A percentile compares a stretch with the other conserved stretches of the same genome.
phyloP scores from a whole-genome alignment of 306 rosid genomes.

The Psophocarpus tetragonolobus region DNA sequence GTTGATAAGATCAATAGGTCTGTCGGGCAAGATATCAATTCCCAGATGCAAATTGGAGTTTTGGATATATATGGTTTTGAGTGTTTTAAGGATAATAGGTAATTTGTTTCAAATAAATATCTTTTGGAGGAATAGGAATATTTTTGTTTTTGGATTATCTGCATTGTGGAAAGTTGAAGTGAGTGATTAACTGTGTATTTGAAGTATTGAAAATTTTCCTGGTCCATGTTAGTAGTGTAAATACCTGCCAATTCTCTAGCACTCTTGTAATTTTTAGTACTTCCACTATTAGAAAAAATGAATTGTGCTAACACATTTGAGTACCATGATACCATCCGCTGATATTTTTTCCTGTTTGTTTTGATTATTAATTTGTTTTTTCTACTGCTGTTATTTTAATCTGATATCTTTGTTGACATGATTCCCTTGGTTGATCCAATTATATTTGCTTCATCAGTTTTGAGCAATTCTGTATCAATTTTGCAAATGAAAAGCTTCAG shows the following conservation, averaged over 20 bases:
- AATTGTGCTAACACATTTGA: not conserved
- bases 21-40: slow-evolving; percentile 80
- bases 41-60: slow-evolving; percentile 74
- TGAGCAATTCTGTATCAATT: slow-evolving; percentile 93
- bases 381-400: slow-evolving; percentile 27
- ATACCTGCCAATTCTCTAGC: not conserved
- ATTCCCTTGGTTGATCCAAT: slow-evolving; percentile 7
- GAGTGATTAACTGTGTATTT: slow-evolving; percentile 11
- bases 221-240: not conserved
- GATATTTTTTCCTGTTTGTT: not conserved
- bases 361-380: not conserved
- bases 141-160: not conserved
- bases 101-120: slow-evolving; percentile 19
- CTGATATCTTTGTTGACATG: not conserved
- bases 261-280: not conserved
- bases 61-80: slow-evolving; percentile 92
- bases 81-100: slow-evolving; percentile 91
- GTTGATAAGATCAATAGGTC: slow-evolving; percentile 83
- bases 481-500: slow-evolving; percentile 95
- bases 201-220: slow-evolving; percentile 11
- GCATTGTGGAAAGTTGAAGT: not conserved
- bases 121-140: not conserved
- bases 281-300: not conserved
- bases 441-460: slow-evolving; percentile 52
- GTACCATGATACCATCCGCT: not conserved